Evolutionary conservation across 257 asterid species (phyloP), one percentile per base, ranked within the genome.

Genomic region (Solanum lycopersicoides): DNA sequence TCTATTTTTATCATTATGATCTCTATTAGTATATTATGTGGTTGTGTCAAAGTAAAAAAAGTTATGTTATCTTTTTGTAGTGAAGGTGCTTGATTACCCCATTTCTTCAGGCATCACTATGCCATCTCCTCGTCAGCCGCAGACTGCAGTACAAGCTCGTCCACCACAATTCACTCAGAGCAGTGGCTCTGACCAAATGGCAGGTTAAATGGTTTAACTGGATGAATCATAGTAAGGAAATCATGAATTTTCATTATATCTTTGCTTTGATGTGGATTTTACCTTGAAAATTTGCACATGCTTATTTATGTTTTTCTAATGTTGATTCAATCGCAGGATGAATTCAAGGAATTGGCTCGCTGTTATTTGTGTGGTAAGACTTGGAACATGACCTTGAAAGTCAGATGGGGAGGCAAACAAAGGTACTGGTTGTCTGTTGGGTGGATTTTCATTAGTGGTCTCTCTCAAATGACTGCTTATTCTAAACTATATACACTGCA

Each of bases 121-220:
- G 66, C 80, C 89, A 0, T 87, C 90, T 85, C 88, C 88, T 68
- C 89, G 89, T 12, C 77, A 89, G 39, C 12, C 90, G 13, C 92
- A 88, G 89, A 79, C 74, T 83, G 86, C 89, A 72, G 87, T 86
- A 9, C 91, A 89, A 23, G 84, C 87, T 41, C 87, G 85, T 60
- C 88, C 89, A 20, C 88, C 85, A n/a, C 91, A 83, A 69, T 88
- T 89, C 42, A 87, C 88, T 41, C 89, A 88, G 84, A 80, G 89
- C 35, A 88, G 86, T 35, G 87, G 90, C 47, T 88, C 90, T 82
- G 89, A 88, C 73, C 90, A 88, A 88, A 82, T 86, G 88, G 88
- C 90, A 12, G 87, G 92, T 85, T 89, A 88, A 91, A 88, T 75
- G 66, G 50, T 50, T 14, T 30, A 82, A 59, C 68, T 73, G 68